Base-by-base conservation (phyloP, 2,329 filamentous ascomycete species). In the Fusarium tupiense region DNA sequence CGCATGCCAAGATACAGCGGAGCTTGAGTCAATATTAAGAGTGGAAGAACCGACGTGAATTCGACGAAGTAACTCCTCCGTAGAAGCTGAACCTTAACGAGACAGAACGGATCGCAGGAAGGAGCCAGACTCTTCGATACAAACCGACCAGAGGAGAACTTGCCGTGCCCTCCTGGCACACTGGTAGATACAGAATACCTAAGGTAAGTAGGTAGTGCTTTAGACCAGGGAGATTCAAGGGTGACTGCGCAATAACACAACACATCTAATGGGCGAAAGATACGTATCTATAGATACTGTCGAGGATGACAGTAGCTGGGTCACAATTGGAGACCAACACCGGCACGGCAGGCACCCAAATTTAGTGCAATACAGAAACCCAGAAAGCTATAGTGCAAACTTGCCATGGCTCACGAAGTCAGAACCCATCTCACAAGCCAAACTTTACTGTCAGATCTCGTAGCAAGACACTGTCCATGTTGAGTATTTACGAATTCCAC, bases 401-500 rank as follows among this genome's bases (percentile, higher is more conserved):
- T 33, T 64, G 49, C 37, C 56, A 46, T 56, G 46, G 53, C 47
- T 35, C 46, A 35, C 31, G 29, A 24, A 52, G 31, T 29, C 37
- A 59, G 31, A 44, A 52, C 54, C 40, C 41, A 43, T 59, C 54
- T 20, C 52, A 44, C 40, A 58, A 33, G 50, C 40, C 43, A 53
- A 35, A 53, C 49, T 24, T 24, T 19, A 53, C 54, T 33, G 63
- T 35, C 41, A 44, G 63, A 19, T 58, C 69, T 62, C 57, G 67
- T 67, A 53, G 61, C 33, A 35, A 41, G 46, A 56, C 44, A 46
- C 69, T 35, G 52, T 64, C 44, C 31, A 11, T 35, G 31, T 62
- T 47, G 33, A 56, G 31, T 40, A 56, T 24, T 24, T 33, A 33
- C 52, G 56, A 57, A 46, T 71, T 53, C 31, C 38, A 24, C 67